These are phyloP conservation scores for Yamadazyma laniorum DNA, from an alignment of 805 yeast genomes.

Conservation along the genomic window DNA sequence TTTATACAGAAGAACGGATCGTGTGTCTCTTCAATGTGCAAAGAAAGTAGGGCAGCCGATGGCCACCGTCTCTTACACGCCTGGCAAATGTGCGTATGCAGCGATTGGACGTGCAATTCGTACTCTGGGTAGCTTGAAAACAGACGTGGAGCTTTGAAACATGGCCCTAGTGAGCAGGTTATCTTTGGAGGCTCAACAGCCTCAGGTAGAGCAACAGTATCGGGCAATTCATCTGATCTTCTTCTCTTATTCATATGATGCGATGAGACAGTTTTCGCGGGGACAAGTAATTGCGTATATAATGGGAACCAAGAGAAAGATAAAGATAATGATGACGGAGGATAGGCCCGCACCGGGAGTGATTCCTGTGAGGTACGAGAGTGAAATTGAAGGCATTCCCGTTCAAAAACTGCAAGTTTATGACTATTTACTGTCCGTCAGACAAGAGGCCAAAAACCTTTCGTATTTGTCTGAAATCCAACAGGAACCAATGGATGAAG, in stretches of 20 bases:
- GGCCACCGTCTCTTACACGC: constrained; percentile 45
- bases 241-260: constrained; percentile 5
- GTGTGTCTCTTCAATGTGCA: constrained; percentile 55
- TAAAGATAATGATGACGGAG: too few species aligned
- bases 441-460: constrained; percentile 22
- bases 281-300: too few species aligned
- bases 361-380: constrained; percentile 3
- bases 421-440: constrained; percentile 26
- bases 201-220: too few species aligned
- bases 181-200: neutral
- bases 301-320: too few species aligned
- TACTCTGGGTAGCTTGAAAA: constrained; percentile 16
- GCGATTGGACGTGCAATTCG: constrained; percentile 22
- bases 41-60: constrained; percentile 35
- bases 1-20: constrained; percentile 43
- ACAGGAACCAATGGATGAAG: too few species aligned
- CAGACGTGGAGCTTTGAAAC: neutral
- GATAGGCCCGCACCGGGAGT: neutral
- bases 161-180: neutral
- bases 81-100: constrained; percentile 33
- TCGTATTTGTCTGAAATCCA: neutral
- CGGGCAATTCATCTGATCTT: constrained; percentile 1
- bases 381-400: constrained; percentile 5
- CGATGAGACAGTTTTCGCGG: neutral
- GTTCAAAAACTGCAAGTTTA: constrained; percentile 16